phyloP scores from a whole-genome alignment of 345 rosid genomes.

The Lepidium didymum region DNA sequence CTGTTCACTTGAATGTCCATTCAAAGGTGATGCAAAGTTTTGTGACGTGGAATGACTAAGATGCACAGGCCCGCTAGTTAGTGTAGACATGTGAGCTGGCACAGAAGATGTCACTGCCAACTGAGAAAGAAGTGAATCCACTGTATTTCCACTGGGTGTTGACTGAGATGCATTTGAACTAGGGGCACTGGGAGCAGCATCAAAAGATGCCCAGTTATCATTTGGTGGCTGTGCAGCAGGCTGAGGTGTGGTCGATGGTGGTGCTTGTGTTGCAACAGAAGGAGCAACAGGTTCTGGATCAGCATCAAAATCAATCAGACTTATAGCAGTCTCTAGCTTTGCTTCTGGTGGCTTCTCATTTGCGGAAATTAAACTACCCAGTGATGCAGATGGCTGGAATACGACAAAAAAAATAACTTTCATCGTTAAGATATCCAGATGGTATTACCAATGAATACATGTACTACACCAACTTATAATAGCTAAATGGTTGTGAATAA shows the following conservation, averaged over 20 bases:
- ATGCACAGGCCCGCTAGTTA: constrained; percentile 28
- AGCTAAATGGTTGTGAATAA: background rate
- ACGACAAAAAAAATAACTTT: constrained; percentile 2
- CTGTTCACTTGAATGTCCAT: constrained; percentile 54
- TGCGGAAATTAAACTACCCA: constrained; percentile 56
- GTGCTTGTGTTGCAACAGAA: constrained; percentile 39
- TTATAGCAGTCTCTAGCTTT: constrained; percentile 48
- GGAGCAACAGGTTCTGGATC: constrained; percentile 56
- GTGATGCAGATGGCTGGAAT: constrained; percentile 65
- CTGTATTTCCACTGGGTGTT: constrained; percentile 42
- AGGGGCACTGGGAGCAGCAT: constrained; percentile 8
- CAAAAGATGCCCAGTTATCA: constrained; percentile 39
- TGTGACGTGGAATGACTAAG: constrained; percentile 38
- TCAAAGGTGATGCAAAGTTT: constrained; percentile 35
- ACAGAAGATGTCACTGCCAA: constrained; percentile 48
- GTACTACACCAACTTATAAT: background rate
- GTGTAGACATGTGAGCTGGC: constrained; percentile 41
- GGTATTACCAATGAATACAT: background rate
- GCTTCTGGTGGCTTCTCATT: constrained; percentile 59
- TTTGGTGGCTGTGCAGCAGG: constrained; percentile 25
- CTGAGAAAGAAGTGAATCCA: constrained; percentile 80
- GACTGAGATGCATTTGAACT: constrained; percentile 43
- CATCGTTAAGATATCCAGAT: background rate
- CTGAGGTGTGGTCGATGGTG: constrained; percentile 33
- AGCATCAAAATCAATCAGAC: constrained; percentile 93